phyloP scores from a whole-genome alignment of 495 filamentous ascomycete species.

The Penicillium ucsense region DNA sequence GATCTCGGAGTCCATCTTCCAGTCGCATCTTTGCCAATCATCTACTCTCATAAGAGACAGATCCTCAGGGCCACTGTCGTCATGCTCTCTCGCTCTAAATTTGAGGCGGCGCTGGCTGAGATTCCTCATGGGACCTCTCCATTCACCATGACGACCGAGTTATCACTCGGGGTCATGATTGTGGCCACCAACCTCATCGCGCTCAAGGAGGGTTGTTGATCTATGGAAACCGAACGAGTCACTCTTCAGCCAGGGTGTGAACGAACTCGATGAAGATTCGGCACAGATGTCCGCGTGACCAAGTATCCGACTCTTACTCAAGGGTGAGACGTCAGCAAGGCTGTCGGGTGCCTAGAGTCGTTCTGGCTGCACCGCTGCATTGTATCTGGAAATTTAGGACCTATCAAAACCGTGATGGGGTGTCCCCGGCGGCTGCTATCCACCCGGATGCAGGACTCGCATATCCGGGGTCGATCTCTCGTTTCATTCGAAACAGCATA shows the following conservation, averaged over 20 bases:
- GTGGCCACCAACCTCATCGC: too few relatives aligned
- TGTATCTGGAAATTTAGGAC: slow-evolving; percentile 2
- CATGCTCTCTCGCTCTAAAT: not conserved
- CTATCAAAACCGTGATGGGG: slow-evolving; percentile 9
- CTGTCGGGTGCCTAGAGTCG: slow-evolving; percentile 2
- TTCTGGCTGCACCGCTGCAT: slow-evolving; percentile 1
- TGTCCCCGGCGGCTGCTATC: slow-evolving; percentile 5
- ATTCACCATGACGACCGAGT: too few relatives aligned
- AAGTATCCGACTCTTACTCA: not conserved
- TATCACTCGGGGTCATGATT: too few relatives aligned
- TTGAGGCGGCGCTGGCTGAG: not conserved
- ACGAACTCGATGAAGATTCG: too few relatives aligned
- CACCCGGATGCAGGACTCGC: slow-evolving; percentile 16
- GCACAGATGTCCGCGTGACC: slow-evolving; percentile 6
- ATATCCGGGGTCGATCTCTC: slow-evolving; percentile 16
- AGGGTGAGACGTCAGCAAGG: slow-evolving; percentile 2
- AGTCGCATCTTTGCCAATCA: slow-evolving; percentile 10
- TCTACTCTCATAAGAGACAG: not conserved
- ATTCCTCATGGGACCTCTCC: too few relatives aligned
- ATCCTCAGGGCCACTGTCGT: not conserved
- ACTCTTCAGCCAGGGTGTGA: too few relatives aligned
- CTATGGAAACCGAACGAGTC: not conserved
- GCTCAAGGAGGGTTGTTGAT: not conserved
- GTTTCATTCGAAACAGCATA: not conserved
- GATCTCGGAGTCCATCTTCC: slow-evolving; percentile 6